Percentiles rank a stretch among this genome's conserved stretches.
phyloP scores from a whole-genome alignment of 805 yeast species.

The Ogataea trehaloabstinens region DNA sequence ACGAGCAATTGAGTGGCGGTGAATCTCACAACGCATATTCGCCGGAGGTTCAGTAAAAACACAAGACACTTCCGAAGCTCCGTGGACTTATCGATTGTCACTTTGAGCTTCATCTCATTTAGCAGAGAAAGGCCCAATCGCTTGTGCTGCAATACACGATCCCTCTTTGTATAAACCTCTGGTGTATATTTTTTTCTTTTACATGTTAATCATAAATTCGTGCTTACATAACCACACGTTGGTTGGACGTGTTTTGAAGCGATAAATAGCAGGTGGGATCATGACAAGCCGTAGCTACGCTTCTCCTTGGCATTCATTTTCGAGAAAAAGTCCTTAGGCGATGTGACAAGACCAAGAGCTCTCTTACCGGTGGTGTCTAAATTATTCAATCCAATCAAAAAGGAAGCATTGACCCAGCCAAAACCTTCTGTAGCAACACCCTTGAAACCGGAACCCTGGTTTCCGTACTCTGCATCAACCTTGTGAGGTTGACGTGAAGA shows the following conservation, averaged over 20 bases:
- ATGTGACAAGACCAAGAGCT: conserved; percentile 75
- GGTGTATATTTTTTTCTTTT: no score
- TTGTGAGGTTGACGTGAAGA: conserved; percentile 80
- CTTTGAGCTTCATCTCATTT: conserved; percentile 32
- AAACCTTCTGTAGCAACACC: conserved; percentile 96
- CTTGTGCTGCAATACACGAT: no score
- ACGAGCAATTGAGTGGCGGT: conserved; percentile 47
- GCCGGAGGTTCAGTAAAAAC: conserved; percentile 42
- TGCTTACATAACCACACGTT: background rate
- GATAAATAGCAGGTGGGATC: no score
- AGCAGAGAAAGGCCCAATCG: no score
- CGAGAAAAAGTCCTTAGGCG: conserved; percentile 62
- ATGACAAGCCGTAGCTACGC: conserved; percentile 29
- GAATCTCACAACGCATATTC: conserved; percentile 56
- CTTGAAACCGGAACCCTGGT: conserved; percentile 89
- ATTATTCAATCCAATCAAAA: conserved; percentile 65
- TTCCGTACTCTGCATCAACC: conserved; percentile 95
- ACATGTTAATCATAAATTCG: no score
- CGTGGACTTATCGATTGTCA: conserved; percentile 21
- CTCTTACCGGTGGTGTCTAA: conserved; percentile 66
- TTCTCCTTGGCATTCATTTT: conserved; percentile 44
- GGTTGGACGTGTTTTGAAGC: no score
- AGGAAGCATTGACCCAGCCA: conserved; percentile 97
- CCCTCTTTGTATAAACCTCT: no score
- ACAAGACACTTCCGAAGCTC: conserved; percentile 25